Evolutionary conservation across 2,329 filamentous ascomycete genomes (phyloP), one percentile per base, ranked within the genome.

Genomic region (Aspergillus japonicus): DNA sequence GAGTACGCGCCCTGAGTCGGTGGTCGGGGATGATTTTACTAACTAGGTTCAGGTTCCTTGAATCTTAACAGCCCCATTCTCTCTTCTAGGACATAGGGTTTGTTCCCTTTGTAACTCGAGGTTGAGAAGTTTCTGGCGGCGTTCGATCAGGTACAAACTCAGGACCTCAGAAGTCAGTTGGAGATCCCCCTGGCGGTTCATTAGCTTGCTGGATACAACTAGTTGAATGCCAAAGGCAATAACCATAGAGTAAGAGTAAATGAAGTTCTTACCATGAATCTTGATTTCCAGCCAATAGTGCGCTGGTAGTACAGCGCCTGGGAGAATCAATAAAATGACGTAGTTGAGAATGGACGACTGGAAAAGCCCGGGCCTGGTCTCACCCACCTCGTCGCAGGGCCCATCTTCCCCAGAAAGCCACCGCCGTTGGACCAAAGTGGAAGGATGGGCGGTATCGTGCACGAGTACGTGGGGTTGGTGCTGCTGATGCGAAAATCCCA

Each of bases 281-380:
- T 19, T 11, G 42, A 54, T 47, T 47, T 47, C 24, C 24, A 44
- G 39, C 52, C 52, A 54, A 54, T 54, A 54, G 52, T 29, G 23
- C 21, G 24, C 26, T 14, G 52, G 47, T 57, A 54, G 54, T 44
- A 44, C 54, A 16, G 42, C 44, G 42, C 54, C 47, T 42, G 50
- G 39, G 23, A 29, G 49, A 56, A 61, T 63, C 57, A 66, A 67
- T 63, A 65, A 58, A 63, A 57, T 66, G 64, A 65, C 63, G 60
- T 63, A 50, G 50, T 56, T 29, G 26, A 47, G 63, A 64, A 64
- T 64, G 57, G 33, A 33, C 50, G 53, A 55, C 54, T 23, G 47
- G 29, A 57, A 54, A 53, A 54, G 47, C 60, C 47, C 57, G 60
- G 58, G 61, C 50, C 59, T 35, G 31, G 12, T 39, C 47, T 56